Base-by-base conservation (phyloP, 805 yeast species). In the Candida tibetensis region DNA sequence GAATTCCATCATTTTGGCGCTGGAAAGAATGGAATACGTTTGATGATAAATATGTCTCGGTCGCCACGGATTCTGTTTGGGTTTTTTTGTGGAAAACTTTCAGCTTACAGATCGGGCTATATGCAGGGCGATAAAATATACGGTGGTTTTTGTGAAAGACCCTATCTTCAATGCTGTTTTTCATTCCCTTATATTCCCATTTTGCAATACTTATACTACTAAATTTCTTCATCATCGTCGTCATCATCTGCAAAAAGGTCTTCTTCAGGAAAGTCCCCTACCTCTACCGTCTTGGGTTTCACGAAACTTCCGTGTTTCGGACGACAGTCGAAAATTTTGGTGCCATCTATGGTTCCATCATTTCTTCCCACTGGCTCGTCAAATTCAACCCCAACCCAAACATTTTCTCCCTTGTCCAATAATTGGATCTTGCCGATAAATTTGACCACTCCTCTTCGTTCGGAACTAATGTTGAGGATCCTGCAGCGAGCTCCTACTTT, bases 311-410 rank as follows among this genome's bases (percentile, higher is more conserved):
- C 97, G 51, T 85, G 81, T 15, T 73, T 72, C 4, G 53, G 52
- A 4, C 66, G 64, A 22, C 88, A 77, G 4, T 64, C 52, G 54
- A 91, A 90, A 46, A 85, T 74, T 25, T 69, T 51, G 1, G 48
- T 55, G 0, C 86, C 89, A 25, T 79, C 76, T 28, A 88, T 64
- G 15, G 77, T 62, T 0, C 98, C 98, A 53, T 87, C 78, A 52
- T 90, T 87, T 57, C 84, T 87, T 4, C 98, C 98, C 5, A 76
- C 74, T 0, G 97, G 91, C 48, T 85, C 88, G 49, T 85, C 93
- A 38, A 89, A 80, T 49, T 82, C 85, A 3, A 91, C 75, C 0
- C 97, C 98, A 21, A 85, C 74, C 96, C 97, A 91, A 1, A 61
- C 47, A 14, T 49, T 48, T 25, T 66, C 74, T 2, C 69, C 72